These are phyloP conservation scores for Rubus idaeus DNA, from an alignment of 306 rosid species.

Conservation along the genomic window DNA sequence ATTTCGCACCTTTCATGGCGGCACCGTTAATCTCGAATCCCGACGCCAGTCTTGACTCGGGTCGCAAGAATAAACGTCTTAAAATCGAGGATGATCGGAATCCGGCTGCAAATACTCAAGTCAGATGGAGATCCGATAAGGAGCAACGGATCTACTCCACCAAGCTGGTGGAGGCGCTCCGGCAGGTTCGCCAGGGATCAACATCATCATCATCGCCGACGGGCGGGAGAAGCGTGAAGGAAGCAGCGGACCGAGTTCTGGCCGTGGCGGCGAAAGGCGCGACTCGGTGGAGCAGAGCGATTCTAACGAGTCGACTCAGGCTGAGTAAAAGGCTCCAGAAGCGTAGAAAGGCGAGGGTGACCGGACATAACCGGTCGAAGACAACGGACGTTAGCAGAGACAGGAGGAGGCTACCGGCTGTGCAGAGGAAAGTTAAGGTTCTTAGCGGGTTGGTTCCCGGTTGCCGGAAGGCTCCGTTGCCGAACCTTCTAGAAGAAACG, in stretches of 20 bases:
- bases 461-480: slow-evolving; percentile 70
- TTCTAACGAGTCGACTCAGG: slow-evolving; percentile 53
- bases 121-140: slow-evolving; percentile 63
- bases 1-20: slow-evolving; percentile 19
- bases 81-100: slow-evolving; percentile 31
- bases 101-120: slow-evolving; percentile 12
- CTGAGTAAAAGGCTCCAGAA: slow-evolving; percentile 32
- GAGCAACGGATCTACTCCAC: slow-evolving; percentile 75
- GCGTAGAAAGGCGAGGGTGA: slow-evolving; percentile 42
- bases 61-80: slow-evolving; percentile 45
- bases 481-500: slow-evolving; percentile 86
- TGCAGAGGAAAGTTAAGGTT: slow-evolving; percentile 57
- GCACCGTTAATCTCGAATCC: slow-evolving; percentile 35
- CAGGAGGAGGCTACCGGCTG: slow-evolving; percentile 41
- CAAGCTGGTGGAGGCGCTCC: slow-evolving; percentile 62
- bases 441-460: slow-evolving; percentile 86
- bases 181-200: slow-evolving; percentile 30
- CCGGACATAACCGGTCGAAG: slow-evolving; percentile 36
- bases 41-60: slow-evolving; percentile 34
- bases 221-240: slow-evolving; percentile 34
- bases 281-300: slow-evolving; percentile 92
- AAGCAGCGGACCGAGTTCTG: slow-evolving; percentile 72
- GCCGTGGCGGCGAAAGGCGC: slow-evolving; percentile 67
- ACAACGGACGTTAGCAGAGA: slow-evolving; percentile 30
- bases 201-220: slow-evolving; percentile 6